phyloP scores from a whole-genome alignment of 192 early-diverging fungal genomes.

The Geranomyces michiganensis region DNA sequence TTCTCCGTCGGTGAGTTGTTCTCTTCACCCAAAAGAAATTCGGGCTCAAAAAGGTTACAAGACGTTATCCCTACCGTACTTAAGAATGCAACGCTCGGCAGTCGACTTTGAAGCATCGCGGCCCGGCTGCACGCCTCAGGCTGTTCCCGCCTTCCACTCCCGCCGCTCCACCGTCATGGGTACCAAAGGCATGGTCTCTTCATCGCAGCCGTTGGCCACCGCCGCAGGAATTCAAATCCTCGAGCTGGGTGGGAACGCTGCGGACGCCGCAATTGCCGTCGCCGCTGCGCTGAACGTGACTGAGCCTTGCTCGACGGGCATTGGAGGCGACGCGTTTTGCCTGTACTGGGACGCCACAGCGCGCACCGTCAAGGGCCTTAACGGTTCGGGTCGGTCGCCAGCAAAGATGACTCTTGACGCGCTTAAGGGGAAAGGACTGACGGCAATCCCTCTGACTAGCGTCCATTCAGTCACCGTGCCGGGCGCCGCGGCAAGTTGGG shows the following conservation, averaged over 20 bases:
- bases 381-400: constrained; percentile 57
- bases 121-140: no score
- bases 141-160: no score
- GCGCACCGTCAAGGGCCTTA: constrained; percentile 52
- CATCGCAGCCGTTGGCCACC: constrained; percentile 71
- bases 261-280: constrained; percentile 56
- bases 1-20: no score
- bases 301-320: constrained; percentile 73
- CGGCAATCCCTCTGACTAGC: no score
- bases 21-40: no score
- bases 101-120: no score
- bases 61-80: no score
- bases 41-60: no score
- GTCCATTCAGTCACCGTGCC: no score
- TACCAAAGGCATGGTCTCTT: constrained; percentile 66
- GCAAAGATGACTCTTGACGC: constrained; percentile 42
- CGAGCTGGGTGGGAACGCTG: constrained; percentile 71
- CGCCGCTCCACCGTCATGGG: constrained; percentile 53
- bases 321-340: constrained; percentile 81
- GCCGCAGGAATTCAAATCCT: constrained; percentile 67
- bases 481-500: no score
- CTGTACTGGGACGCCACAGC: constrained; percentile 72
- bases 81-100: no score
- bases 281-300: constrained; percentile 15
- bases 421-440: constrained; percentile 14